Conservation (phyloP, 805 yeast genomes). For the Candida incommunis region DNA sequence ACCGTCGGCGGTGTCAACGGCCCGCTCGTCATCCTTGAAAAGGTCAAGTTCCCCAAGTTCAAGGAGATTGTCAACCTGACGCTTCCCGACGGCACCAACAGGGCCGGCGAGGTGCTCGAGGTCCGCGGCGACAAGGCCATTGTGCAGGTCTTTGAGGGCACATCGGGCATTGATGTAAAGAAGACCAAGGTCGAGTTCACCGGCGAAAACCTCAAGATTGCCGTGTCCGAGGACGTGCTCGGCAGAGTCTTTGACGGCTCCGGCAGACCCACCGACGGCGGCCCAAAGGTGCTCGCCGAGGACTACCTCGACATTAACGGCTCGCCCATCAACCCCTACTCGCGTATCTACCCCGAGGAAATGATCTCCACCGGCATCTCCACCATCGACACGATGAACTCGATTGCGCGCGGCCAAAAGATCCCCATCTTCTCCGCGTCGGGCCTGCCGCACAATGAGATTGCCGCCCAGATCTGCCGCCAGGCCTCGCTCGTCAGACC, state of each 20-base stretch:
- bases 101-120: slow-evolving; percentile 98
- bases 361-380: slow-evolving; percentile 99
- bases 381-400: slow-evolving; percentile 98
- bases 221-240: slow-evolving; percentile 92
- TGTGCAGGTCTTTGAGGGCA: slow-evolving; percentile 98
- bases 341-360: slow-evolving; percentile 98
- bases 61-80: slow-evolving; percentile 96
- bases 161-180: slow-evolving; percentile 96
- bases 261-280: slow-evolving; percentile 95
- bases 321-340: slow-evolving; percentile 95
- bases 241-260: slow-evolving; percentile 99
- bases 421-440: slow-evolving; percentile 98
- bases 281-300: slow-evolving; percentile 97
- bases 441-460: slow-evolving; percentile 98
- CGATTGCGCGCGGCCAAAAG: slow-evolving; percentile 99
- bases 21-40: slow-evolving; percentile 83
- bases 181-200: slow-evolving; percentile 96
- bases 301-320: slow-evolving; percentile 98
- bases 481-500: slow-evolving; percentile 99
- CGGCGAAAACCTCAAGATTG: slow-evolving; percentile 82
- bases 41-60: slow-evolving; percentile 78
- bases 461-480: slow-evolving; percentile 99
- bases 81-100: slow-evolving; percentile 82
- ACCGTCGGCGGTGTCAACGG: slow-evolving; percentile 98
- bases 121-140: slow-evolving; percentile 94